Percentiles rank a stretch among this genome's conserved stretches.
Evolutionary conservation across 768 basidiomycete species (phyloP).

Genomic region (Cystofilobasidium bisporidii): DNA sequence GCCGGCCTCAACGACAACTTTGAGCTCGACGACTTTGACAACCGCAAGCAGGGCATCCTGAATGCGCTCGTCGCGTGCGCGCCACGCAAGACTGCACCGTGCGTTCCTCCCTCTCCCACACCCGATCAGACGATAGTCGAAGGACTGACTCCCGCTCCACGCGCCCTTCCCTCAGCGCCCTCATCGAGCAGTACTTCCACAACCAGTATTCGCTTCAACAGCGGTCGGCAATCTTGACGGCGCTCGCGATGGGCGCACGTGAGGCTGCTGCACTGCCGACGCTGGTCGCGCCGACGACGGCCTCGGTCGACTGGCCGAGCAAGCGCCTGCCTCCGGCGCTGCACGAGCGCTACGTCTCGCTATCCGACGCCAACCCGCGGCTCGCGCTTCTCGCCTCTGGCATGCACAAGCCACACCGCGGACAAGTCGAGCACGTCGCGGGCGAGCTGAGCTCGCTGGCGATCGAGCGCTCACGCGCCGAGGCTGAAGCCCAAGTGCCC

Average conservation of each 20-base stretch:
- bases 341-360: slow-evolving; percentile 57
- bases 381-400: background rate
- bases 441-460: slow-evolving; percentile 50
- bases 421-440: slow-evolving; percentile 17
- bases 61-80: slow-evolving; percentile 71
- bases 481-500: slow-evolving; percentile 51
- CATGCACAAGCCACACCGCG: background rate
- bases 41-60: slow-evolving; percentile 63
- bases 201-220: slow-evolving; percentile 84
- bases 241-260: slow-evolving; percentile 72
- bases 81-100: slow-evolving; percentile 73
- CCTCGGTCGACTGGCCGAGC: slow-evolving; percentile 59
- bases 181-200: slow-evolving; percentile 88
- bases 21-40: slow-evolving; percentile 68
- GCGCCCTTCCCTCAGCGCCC: slow-evolving; percentile 57
- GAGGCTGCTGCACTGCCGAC: slow-evolving; percentile 58
- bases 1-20: slow-evolving; percentile 71
- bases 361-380: background rate
- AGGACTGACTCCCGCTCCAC: too few relatives aligned
- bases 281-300: background rate
- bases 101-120: slow-evolving; percentile 44
- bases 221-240: slow-evolving; percentile 72
- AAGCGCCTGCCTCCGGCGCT: slow-evolving; percentile 63
- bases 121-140: too few relatives aligned
- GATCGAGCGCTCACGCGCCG: slow-evolving; percentile 54